Evolutionary conservation across 257 asterid species (phyloP), one percentile per base, ranked within the genome.

Genomic region (Solanum chilense): DNA sequence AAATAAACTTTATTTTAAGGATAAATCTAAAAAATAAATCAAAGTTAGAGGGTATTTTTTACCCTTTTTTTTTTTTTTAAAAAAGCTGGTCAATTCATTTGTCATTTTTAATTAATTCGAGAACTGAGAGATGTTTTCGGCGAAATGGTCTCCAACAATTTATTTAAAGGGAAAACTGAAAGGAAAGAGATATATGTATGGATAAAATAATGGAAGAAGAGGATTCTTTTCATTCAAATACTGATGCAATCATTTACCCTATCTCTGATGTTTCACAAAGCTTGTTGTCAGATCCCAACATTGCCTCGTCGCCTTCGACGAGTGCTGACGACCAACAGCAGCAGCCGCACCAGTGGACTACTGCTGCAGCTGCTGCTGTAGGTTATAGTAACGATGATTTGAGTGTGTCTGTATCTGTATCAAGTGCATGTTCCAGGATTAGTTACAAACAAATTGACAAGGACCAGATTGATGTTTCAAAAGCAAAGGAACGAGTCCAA

Each of bases 401-500:
- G 78, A 18, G 25, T 71, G 78, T 71, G 6, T 71, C 78, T 71
- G 45, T 33, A 71, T 71, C 78, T 33, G 45, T 18, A 16, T 16
- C 78, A 71, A 71, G 78, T 71, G 44, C 78, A 71, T 71, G 45
- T 71, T 71, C 45, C 45, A 71, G 78, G 78, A 71, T 35, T 71
- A 71, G 78, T 71, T 69, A 3, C 29, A 33, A 71, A 39, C 25
- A 18, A n/a, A 64, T n/a, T n/a, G 70, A 62, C 68, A 9, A 21
- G 68, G 68, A 21, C 68, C 68, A 60, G 68, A 60, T 60, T 60
- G 23, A 60, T 62, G 31, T 23, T 62, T 10, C 64, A 56, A 56
- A 56, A 56, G 25, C 64, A 56, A 56, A 64, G 86, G 91, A 83
- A 73, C 88, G 82, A 56, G 89, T 86, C 20, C 90, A 87, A 9